These are phyloP conservation scores for Diaporthe eres DNA, from an alignment of 2,329 filamentous ascomycete genomes.

Conservation along the genomic window DNA sequence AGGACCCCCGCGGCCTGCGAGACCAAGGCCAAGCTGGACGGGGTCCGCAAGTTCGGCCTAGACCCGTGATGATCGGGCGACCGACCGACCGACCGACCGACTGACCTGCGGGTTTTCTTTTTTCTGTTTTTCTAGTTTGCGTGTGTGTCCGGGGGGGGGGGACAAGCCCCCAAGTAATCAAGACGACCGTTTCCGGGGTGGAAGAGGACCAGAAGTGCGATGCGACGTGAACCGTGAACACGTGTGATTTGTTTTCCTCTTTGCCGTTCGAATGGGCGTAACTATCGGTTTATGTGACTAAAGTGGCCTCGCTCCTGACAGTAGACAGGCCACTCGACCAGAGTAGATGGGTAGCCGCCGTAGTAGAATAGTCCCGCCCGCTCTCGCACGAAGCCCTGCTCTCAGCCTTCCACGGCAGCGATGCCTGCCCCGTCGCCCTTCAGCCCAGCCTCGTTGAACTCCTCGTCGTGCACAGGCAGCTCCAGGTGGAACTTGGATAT, in stretches of 20 bases:
- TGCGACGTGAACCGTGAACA: constrained; percentile 7
- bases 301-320: background rate
- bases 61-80: too few relatives aligned
- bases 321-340: background rate
- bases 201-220: background rate
- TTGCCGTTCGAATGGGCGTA: background rate
- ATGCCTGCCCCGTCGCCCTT: constrained; percentile 49
- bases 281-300: background rate
- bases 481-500: constrained; percentile 51
- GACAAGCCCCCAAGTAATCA: background rate
- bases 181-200: background rate
- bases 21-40: background rate
- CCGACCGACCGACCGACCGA: background rate
- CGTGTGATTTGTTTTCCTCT: background rate
- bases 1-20: constrained; percentile 7
- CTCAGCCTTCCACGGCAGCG: constrained; percentile 49
- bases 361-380: background rate
- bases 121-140: background rate
- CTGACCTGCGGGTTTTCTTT: background rate
- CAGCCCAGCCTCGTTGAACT: constrained; percentile 51
- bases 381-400: too few relatives aligned
- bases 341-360: background rate
- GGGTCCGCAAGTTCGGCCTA: background rate
- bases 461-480: constrained; percentile 51
- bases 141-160: background rate